These are phyloP conservation scores for Vitis hybrid DNA, from an alignment of 177 flowering plant species.

Conservation along the genomic window DNA sequence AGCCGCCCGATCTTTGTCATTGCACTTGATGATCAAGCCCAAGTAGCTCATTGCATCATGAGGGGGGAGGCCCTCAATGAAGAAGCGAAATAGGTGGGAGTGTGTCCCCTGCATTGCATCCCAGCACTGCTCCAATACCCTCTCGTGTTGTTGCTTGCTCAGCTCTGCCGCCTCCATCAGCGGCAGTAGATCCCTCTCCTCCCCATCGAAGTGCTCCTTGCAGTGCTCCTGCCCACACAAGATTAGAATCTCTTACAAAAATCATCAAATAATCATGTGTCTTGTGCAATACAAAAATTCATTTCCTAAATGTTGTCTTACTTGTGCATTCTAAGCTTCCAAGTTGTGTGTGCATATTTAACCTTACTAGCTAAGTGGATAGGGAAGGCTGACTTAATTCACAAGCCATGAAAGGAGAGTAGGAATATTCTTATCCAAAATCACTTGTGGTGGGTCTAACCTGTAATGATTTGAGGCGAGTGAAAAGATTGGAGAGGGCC, in stretches of 20 bases:
- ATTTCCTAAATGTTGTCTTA: too few relatives aligned
- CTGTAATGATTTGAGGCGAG: constrained; percentile 50
- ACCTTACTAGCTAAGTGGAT: too few relatives aligned
- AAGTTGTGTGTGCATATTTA: too few relatives aligned
- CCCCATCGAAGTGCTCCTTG: constrained; percentile 66
- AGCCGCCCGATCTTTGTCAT: constrained; percentile 21
- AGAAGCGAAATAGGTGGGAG: constrained; percentile 50
- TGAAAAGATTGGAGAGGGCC: constrained; percentile 41
- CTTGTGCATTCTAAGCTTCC: too few relatives aligned
- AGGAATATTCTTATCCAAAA: too few relatives aligned
- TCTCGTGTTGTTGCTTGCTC: constrained; percentile 38
- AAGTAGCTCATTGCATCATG: constrained; percentile 60
- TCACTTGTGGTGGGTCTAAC: constrained; percentile 18
- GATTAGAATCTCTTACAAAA: not conserved
- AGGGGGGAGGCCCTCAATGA: constrained; percentile 64
- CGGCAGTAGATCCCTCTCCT: constrained; percentile 61
- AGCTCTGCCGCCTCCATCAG: constrained; percentile 56
- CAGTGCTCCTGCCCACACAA: constrained; percentile 39
- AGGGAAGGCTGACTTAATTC: too few relatives aligned
- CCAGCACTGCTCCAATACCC: constrained; percentile 40
- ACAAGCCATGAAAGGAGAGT: too few relatives aligned
- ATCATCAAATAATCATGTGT: not conserved
- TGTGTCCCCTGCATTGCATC: constrained; percentile 65
- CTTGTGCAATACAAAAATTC: too few relatives aligned
- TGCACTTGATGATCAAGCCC: constrained; percentile 38